These are phyloP conservation scores for Aspergillus persii DNA, from an alignment of 2,329 filamentous ascomycete species.

Conservation along the genomic window DNA sequence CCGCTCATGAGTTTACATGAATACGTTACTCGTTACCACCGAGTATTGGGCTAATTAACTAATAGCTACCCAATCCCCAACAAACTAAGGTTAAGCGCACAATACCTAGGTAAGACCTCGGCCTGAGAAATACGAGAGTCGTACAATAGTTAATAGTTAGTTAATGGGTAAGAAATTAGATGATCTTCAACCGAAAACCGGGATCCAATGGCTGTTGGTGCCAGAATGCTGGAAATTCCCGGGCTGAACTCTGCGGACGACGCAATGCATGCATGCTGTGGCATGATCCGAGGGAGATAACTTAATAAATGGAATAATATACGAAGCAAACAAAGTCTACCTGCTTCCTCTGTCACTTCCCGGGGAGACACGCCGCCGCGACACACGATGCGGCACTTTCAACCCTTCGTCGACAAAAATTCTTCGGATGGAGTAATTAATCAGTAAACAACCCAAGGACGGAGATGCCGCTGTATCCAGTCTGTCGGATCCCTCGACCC, in stretches of 20 bases:
- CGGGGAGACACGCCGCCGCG: no score
- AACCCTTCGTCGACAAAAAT: neutral
- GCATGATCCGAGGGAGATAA: neutral
- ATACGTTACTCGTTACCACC: no score
- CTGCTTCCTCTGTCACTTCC: no score
- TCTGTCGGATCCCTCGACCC: constrained; percentile 22
- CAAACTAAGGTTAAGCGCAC: no score
- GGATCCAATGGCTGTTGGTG: constrained; percentile 28
- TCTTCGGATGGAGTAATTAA: neutral
- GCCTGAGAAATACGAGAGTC: neutral
- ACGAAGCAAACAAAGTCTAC: neutral
- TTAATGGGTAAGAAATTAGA: neutral
- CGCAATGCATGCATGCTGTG: constrained; percentile 4
- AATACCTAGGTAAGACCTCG: neutral
- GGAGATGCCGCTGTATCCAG: constrained; percentile 20
- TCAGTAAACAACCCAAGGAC: neutral
- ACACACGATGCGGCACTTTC: no score
- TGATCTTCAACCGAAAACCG: constrained; percentile 19
- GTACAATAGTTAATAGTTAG: constrained; percentile 10
- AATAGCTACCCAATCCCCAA: no score
- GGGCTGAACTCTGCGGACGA: constrained; percentile 5
- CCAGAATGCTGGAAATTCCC: constrained; percentile 29
- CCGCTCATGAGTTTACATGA: no score
- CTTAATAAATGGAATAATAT: neutral
- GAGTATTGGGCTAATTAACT: no score